Conservation (phyloP, 164 flowering plant species). For the Nelumbo lutea region DNA sequence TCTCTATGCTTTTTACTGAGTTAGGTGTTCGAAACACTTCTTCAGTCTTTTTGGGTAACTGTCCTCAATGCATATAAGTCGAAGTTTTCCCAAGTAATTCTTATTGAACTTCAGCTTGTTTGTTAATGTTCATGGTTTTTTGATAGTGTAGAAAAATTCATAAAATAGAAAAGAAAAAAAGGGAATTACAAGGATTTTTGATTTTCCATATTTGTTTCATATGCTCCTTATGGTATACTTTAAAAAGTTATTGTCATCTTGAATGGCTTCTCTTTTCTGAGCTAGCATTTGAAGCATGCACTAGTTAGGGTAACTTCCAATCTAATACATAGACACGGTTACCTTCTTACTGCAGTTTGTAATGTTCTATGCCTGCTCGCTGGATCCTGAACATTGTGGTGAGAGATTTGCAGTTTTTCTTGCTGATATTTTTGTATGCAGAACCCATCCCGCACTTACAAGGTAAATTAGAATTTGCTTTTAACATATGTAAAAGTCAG, state of each 20-base stretch:
- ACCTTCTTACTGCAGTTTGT: constrained; percentile 65
- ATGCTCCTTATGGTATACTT: not conserved
- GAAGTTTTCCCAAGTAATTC: constrained; percentile 84
- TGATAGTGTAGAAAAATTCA: no score
- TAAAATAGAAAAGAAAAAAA: no score
- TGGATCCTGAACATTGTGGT: constrained; percentile 84
- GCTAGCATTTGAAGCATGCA: not conserved
- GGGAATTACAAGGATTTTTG: no score
- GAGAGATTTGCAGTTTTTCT: constrained; percentile 52
- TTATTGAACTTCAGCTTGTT: constrained; percentile 17
- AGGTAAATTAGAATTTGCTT: constrained; percentile 35
- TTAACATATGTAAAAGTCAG: not conserved
- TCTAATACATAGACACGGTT: not conserved
- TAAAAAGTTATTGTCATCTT: not conserved
- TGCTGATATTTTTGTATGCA: constrained; percentile 44
- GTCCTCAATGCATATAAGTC: constrained; percentile 72
- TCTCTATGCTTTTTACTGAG: not conserved
- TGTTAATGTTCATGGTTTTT: not conserved
- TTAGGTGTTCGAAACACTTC: constrained; percentile 76
- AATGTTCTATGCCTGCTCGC: constrained; percentile 82
- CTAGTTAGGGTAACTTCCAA: not conserved
- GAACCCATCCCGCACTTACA: constrained; percentile 23
- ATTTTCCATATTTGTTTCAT: no score
- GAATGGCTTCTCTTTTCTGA: not conserved
- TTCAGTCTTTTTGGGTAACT: constrained; percentile 61